Base-by-base conservation (phyloP, 208 protist genomes). In the Naegleria fowleri region DNA sequence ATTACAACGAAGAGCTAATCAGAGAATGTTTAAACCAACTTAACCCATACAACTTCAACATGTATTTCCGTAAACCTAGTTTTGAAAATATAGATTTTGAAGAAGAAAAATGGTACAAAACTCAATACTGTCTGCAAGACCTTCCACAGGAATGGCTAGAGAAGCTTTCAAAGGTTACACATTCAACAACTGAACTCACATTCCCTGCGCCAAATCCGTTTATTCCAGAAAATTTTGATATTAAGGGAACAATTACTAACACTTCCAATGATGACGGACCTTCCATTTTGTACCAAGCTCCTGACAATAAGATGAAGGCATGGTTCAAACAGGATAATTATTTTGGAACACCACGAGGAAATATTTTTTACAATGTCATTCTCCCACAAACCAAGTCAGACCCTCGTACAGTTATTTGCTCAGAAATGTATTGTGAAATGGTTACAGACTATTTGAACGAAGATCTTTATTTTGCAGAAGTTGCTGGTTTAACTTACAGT, bases 1-100 rank as follows among this genome's bases (percentile, higher is more conserved):
- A 95, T 51, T 95, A 96, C 79, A 92, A 97, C 91, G 38, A 36
- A 16, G 55, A 33, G 40, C 2, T 40, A 16, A 59, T 92, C 2
- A 41, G 11, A 29, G 39, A 67, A 5, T 75, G 86, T 29, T 22
- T 92, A 40, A 40, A 83, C 25, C 36, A 76, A 39, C n/a, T 92
- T 13, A 9, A 19, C 0, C 33, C 87, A 11, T 5, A 43, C n/a
- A 90, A 58, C 25, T 38, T 87, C 5, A 67, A 90, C 67, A 36
- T 91, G 16, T 41, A 83, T 40, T 15, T 76, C 75, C 25, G 5
- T 6, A 76, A 13, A 5, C 6, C 59, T 7, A 43, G 33, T 15
- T 33, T 67, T 41, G 86, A 58, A 43, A 41, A 76, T n/a, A 36
- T n/a, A n/a, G 4, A 11, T 48, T 22, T n/a, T 1, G 6, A 76